Evolutionary conservation across 2,329 filamentous ascomycete species (phyloP).

Genomic region (Pestalotiopsis sp.): DNA sequence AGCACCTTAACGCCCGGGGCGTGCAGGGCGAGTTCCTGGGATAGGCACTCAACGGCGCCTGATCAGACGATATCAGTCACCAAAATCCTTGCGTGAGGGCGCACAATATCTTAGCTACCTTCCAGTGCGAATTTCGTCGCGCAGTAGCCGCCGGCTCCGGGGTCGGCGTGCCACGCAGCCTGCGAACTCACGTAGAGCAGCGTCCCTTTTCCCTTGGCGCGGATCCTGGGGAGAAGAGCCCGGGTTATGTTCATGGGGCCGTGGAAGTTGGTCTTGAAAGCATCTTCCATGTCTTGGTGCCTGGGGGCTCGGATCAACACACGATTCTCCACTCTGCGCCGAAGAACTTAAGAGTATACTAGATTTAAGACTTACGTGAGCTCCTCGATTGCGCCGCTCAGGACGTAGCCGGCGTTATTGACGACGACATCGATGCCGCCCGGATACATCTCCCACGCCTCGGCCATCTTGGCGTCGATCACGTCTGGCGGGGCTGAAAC

Average conservation of each 20-base stretch:
- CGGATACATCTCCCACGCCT: slow-evolving; percentile 23
- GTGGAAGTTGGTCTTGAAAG: slow-evolving; percentile 39
- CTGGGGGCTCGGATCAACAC: slow-evolving; percentile 14
- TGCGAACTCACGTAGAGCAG: slow-evolving; percentile 34
- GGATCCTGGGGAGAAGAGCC: slow-evolving; percentile 33
- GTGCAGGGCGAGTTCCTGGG: slow-evolving; percentile 33
- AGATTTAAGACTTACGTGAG: slow-evolving; percentile 19
- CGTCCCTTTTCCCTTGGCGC: slow-evolving; percentile 25
- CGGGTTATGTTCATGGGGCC: slow-evolving; percentile 39
- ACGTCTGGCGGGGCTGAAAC: slow-evolving; percentile 22
- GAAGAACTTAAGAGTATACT: background rate
- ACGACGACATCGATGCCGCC: slow-evolving; percentile 39
- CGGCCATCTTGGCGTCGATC: slow-evolving; percentile 21
- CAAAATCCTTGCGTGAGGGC: no score
- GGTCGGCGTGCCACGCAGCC: slow-evolving; percentile 29
- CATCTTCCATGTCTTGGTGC: slow-evolving; percentile 27
- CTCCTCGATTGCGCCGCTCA: slow-evolving; percentile 31
- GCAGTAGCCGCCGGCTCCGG: background rate
- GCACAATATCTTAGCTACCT: background rate
- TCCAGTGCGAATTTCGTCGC: slow-evolving; percentile 10
- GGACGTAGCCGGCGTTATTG: slow-evolving; percentile 40
- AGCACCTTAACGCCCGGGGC: slow-evolving; percentile 36
- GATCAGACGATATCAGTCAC: slow-evolving; percentile 13
- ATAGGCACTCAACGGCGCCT: slow-evolving; percentile 33
- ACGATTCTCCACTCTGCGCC: slow-evolving; percentile 11